Evolutionary conservation across 2,329 filamentous ascomycete species (phyloP).

Genomic region (Cryphonectria japonica): DNA sequence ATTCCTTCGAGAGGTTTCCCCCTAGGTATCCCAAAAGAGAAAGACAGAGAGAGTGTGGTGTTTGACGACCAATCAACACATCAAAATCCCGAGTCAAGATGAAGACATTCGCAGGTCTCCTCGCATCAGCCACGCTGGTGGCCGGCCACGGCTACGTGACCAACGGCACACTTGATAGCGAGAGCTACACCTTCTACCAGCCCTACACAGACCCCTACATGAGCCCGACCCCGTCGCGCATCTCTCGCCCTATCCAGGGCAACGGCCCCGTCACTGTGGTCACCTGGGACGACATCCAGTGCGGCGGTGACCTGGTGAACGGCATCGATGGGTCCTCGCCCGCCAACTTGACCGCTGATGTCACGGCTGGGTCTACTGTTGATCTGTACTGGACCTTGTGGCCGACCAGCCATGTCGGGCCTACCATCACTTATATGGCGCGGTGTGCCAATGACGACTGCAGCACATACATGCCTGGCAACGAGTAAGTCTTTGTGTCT

Average conservation of each 20-base stretch:
- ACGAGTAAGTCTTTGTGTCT: not conserved
- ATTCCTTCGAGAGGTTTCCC: slow-evolving; percentile 19
- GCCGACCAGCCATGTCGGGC: slow-evolving; percentile 43
- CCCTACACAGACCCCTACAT: slow-evolving; percentile 26
- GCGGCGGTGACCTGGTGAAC: slow-evolving; percentile 56
- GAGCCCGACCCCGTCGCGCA: slow-evolving; percentile 36
- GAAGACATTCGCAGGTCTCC: slow-evolving; percentile 31
- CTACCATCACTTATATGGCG: slow-evolving; percentile 39
- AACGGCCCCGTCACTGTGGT: slow-evolving; percentile 62
- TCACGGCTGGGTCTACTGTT: slow-evolving; percentile 56
- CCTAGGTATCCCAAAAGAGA: slow-evolving; percentile 14
- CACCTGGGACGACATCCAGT: slow-evolving; percentile 57
- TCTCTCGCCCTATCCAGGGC: slow-evolving; percentile 60
- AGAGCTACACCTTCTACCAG: slow-evolving; percentile 25
- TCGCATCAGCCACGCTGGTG: slow-evolving; percentile 25
- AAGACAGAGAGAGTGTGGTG: not conserved
- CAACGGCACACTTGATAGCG: slow-evolving; percentile 28
- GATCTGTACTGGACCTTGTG: slow-evolving; percentile 59
- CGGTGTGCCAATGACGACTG: slow-evolving; percentile 24
- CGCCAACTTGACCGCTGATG: slow-evolving; percentile 56
- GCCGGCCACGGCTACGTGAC: slow-evolving; percentile 29
- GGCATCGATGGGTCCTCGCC: slow-evolving; percentile 54
- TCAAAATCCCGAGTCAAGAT: slow-evolving; percentile 14
- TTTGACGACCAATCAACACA: too few relatives aligned
- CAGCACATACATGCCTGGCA: slow-evolving; percentile 26